phyloP scores from a whole-genome alignment of 2,329 filamentous ascomycete species.

The Phaeosphaeria sp. region DNA sequence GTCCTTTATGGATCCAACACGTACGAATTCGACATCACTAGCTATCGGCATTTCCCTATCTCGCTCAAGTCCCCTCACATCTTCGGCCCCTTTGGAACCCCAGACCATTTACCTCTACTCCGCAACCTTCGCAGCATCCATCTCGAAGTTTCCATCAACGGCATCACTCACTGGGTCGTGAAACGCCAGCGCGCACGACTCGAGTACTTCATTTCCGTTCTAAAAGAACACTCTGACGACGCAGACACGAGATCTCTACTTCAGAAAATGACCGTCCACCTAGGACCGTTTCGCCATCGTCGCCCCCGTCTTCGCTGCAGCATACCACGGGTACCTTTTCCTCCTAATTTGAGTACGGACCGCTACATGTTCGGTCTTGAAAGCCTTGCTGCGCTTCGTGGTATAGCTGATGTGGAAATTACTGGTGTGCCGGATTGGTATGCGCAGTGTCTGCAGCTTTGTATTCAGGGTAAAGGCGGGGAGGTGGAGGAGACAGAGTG shows the following conservation, averaged over 20 bases:
- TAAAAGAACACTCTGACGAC: constrained; percentile 28
- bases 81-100: constrained; percentile 22
- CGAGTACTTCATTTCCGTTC: constrained; percentile 24
- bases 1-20: constrained; percentile 29
- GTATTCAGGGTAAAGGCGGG: constrained; percentile 28
- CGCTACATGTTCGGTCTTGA: constrained; percentile 29
- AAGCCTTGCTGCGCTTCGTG: constrained; percentile 18
- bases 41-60: constrained; percentile 2
- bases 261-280: constrained; percentile 11
- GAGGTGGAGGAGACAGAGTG: constrained; percentile 22
- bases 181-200: constrained; percentile 26
- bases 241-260: constrained; percentile 21
- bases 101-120: constrained; percentile 14
- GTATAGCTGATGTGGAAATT: constrained; percentile 23
- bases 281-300: not conserved
- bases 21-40: constrained; percentile 22
- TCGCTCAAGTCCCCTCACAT: constrained; percentile 22
- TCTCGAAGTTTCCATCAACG: constrained; percentile 9
- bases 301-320: not conserved
- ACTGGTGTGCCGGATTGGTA: constrained; percentile 27
- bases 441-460: constrained; percentile 22
- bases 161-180: constrained; percentile 12
- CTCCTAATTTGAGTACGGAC: not conserved
- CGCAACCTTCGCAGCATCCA: constrained; percentile 26
- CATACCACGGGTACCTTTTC: too few relatives aligned